A percentile compares a stretch with the other conserved stretches of the same genome.
Evolutionary conservation across 2,329 filamentous ascomycete species (phyloP).

Genomic region (Fusarium piperis): DNA sequence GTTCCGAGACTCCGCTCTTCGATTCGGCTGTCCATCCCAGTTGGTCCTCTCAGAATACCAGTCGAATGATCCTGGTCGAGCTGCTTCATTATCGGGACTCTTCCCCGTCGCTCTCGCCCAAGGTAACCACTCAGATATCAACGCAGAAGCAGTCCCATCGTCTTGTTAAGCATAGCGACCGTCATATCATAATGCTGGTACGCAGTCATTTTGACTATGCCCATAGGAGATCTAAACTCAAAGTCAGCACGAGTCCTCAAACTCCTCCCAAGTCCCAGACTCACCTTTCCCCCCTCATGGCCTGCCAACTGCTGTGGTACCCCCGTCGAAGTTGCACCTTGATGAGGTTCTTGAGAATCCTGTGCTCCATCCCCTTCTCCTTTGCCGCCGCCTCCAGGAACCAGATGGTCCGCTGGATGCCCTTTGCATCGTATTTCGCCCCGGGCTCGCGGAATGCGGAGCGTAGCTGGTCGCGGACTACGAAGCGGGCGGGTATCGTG

Average conservation of each 20-base stretch:
- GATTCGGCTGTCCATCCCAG: neutral
- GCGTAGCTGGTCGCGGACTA: conserved; percentile 68
- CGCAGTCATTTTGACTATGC: conserved; percentile 42
- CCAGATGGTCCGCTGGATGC: conserved; percentile 72
- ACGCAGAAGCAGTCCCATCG: conserved; percentile 72
- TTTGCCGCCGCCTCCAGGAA: conserved; percentile 74
- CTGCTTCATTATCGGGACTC: neutral
- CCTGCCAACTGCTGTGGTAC: neutral
- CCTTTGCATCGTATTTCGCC: conserved; percentile 58
- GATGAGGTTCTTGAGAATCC: conserved; percentile 75
- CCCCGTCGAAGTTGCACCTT: conserved; percentile 37
- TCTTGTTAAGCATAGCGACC: conserved; percentile 77
- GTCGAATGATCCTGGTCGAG: neutral
- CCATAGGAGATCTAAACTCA: conserved; percentile 25
- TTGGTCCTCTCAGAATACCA: neutral
- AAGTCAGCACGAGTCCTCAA: conserved; percentile 2
- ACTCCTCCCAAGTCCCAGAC: conserved; percentile 27
- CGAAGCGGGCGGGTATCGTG: conserved; percentile 73
- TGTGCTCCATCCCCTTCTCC: conserved; percentile 75
- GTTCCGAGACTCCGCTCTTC: neutral
- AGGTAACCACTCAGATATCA: conserved; percentile 5
- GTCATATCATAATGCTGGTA: conserved; percentile 75
- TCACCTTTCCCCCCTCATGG: neutral
- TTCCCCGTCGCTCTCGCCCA: neutral
- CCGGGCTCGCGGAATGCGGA: conserved; percentile 63